Evolutionary conservation across 331 rosid species (phyloP).

Genomic region (Cydonia oblonga): DNA sequence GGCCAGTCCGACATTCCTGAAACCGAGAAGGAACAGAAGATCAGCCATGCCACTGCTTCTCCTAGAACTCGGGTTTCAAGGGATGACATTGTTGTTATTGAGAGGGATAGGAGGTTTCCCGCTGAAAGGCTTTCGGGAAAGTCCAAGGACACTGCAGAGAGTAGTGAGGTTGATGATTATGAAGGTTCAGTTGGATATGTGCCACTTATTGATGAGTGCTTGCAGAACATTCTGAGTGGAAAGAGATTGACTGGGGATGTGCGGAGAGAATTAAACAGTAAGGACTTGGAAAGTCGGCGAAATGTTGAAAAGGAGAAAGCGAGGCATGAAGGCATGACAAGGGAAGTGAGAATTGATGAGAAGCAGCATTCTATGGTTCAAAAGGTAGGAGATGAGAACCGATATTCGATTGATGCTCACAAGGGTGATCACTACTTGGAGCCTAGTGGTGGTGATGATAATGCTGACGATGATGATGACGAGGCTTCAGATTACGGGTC

Average conservation of each 20-base stretch:
- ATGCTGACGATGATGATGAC: constrained; percentile 23
- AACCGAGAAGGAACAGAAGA: constrained; percentile 35
- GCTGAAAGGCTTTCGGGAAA: constrained; percentile 28
- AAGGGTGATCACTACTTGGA: constrained; percentile 33
- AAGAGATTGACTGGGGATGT: constrained; percentile 12
- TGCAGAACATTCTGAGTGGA: constrained; percentile 17
- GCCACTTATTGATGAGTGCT: constrained; percentile 27
- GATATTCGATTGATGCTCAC: constrained; percentile 7
- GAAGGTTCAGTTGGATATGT: constrained; percentile 31
- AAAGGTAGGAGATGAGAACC: constrained; percentile 1
- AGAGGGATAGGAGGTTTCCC: constrained; percentile 34
- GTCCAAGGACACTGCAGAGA: constrained; percentile 31
- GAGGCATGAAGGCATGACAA: constrained; percentile 20
- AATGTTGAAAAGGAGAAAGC: constrained; percentile 30
- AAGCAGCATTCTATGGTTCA: constrained; percentile 37
- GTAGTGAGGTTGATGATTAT: constrained; percentile 24
- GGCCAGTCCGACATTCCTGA: constrained; percentile 63
- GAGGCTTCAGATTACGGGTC: constrained; percentile 44
- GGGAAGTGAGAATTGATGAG: constrained; percentile 38
- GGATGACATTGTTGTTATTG: constrained; percentile 31
- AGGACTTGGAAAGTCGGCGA: constrained; percentile 32
- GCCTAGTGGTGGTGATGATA: constrained; percentile 25
- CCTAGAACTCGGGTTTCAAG: constrained; percentile 38
- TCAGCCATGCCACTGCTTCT: constrained; percentile 34
- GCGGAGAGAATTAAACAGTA: constrained; percentile 21